phyloP scores from a whole-genome alignment of 257 asterid species.

The Solanum gracilifrons region DNA sequence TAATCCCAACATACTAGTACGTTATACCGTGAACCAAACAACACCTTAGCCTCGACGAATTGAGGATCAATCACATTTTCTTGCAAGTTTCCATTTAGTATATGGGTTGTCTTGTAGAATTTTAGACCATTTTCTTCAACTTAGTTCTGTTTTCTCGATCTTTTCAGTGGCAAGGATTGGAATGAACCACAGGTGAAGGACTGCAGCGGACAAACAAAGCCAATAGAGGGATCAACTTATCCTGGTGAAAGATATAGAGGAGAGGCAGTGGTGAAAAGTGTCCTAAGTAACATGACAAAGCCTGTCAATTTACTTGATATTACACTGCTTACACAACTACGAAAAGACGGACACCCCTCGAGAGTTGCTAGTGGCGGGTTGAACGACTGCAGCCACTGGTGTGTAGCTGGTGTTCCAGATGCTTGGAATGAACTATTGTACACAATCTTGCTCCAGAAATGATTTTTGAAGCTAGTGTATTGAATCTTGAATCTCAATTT shows the following conservation, averaged over 20 bases:
- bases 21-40: not conserved
- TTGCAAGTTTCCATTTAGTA: not conserved
- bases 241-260: slow-evolving; percentile 45
- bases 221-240: slow-evolving; percentile 34
- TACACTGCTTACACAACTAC: slow-evolving; percentile 42
- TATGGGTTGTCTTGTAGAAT: not conserved
- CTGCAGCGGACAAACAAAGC: slow-evolving; percentile 43
- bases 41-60: not conserved
- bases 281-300: slow-evolving; percentile 35
- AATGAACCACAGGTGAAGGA: slow-evolving; percentile 23
- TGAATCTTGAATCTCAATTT: not conserved
- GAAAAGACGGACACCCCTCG: slow-evolving; percentile 55
- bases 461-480: not conserved
- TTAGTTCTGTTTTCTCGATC: not conserved
- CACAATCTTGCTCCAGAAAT: slow-evolving; percentile 10
- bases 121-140: not conserved
- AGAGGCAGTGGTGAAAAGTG: slow-evolving; percentile 49
- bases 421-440: slow-evolving; percentile 54
- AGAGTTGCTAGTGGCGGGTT: slow-evolving; percentile 25
- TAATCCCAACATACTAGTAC: not conserved
- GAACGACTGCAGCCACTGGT: slow-evolving; percentile 29
- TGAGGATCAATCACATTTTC: not conserved
- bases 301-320: slow-evolving; percentile 46
- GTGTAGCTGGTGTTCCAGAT: slow-evolving; percentile 1
- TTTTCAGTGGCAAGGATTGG: slow-evolving; percentile 55